Conservation (phyloP, 2,329 filamentous ascomycete species). For the Claviceps fusiformis region DNA sequence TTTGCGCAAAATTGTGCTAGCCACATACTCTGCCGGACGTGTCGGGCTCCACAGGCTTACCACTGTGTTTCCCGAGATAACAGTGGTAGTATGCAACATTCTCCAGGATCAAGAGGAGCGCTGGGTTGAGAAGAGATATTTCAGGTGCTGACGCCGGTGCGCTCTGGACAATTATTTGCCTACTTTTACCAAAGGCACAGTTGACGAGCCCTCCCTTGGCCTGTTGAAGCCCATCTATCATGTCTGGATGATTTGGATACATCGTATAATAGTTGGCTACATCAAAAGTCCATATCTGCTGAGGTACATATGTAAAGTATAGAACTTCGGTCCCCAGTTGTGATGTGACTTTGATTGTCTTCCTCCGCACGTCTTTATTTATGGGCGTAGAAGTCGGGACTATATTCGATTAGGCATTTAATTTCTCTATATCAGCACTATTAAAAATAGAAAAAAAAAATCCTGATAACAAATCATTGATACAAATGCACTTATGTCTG, state of each 20-base stretch:
- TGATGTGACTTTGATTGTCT: background rate
- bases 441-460: background rate
- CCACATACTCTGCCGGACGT: conserved; percentile 80
- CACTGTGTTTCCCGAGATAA: conserved; percentile 77
- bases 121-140: conserved; percentile 83
- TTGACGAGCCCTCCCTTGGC: background rate
- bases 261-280: no score
- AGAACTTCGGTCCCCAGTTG: background rate
- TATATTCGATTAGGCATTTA: background rate
- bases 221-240: background rate
- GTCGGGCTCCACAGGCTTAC: conserved; percentile 74
- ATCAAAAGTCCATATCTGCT: no score
- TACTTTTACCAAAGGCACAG: background rate
- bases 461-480: background rate
- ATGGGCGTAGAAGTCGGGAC: no score
- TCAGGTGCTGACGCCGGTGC: conserved; percentile 52
- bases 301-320: no score
- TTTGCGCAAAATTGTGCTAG: conserved; percentile 75
- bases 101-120: conserved; percentile 70
- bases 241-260: background rate
- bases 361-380: no score
- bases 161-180: background rate
- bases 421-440: background rate
- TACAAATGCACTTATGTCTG: background rate
- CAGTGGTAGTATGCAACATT: conserved; percentile 72